Conservation (phyloP, 2,329 filamentous ascomycete genomes). For the Rosellinia necatrix region DNA sequence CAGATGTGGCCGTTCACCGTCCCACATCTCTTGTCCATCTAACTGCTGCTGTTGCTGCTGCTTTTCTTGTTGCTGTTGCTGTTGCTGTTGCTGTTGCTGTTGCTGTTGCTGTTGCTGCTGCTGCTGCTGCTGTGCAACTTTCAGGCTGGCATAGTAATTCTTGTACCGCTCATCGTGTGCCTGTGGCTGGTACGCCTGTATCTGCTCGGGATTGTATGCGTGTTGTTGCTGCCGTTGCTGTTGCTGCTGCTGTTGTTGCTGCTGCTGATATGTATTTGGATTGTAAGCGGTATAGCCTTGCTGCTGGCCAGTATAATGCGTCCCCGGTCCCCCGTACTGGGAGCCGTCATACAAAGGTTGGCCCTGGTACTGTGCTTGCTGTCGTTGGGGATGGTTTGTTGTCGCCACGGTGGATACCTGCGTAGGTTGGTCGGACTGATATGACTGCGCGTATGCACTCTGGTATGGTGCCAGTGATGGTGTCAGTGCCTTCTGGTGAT, state of each 20-base stretch:
- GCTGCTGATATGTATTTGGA: slow-evolving; percentile 27
- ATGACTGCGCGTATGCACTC: slow-evolving; percentile 23
- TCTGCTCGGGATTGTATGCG: slow-evolving; percentile 23
- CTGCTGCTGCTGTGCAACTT: slow-evolving; percentile 20
- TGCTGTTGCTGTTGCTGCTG: slow-evolving; percentile 24
- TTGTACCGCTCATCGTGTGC: slow-evolving; percentile 29
- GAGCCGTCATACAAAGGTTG: slow-evolving; percentile 19
- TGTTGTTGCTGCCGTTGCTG: slow-evolving; percentile 25
- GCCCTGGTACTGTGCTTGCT: slow-evolving; percentile 20
- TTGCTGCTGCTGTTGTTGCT: slow-evolving; percentile 25
- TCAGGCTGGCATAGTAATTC: slow-evolving; percentile 30
- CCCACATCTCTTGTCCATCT: slow-evolving; percentile 28
- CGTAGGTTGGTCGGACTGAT: slow-evolving; percentile 31
- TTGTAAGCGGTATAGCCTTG: slow-evolving; percentile 31
- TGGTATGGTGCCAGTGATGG: slow-evolving; percentile 26
- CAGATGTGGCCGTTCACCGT: slow-evolving; percentile 27
- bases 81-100: slow-evolving; percentile 14
- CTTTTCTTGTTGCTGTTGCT: slow-evolving; percentile 18
- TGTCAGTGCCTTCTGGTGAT: slow-evolving; percentile 18
- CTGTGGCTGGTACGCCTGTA: slow-evolving; percentile 26
- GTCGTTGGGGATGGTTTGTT: slow-evolving; percentile 11
- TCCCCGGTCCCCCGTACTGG: slow-evolving; percentile 23
- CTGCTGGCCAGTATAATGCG: slow-evolving; percentile 13
- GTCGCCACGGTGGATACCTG: slow-evolving; percentile 7
- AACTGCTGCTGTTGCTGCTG: slow-evolving; percentile 19